These are phyloP conservation scores for Truncatella angustata DNA, from an alignment of 2,329 filamentous ascomycete genomes.

Conservation along the genomic window DNA sequence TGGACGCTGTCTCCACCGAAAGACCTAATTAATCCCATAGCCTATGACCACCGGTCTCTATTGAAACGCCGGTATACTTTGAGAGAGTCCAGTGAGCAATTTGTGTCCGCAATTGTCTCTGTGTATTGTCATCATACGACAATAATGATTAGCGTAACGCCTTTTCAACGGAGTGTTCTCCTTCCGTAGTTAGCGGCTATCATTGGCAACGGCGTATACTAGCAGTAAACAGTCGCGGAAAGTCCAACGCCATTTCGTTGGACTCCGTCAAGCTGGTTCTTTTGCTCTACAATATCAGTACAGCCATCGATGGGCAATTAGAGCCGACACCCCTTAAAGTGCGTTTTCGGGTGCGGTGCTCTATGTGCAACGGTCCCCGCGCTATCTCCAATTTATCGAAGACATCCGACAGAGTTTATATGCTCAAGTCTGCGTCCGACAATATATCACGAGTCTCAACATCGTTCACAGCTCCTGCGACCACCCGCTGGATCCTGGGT, in stretches of 20 bases:
- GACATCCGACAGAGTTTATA: background rate
- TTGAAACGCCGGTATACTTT: background rate
- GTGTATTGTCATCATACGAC: background rate
- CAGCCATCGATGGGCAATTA: background rate
- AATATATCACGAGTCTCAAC: background rate
- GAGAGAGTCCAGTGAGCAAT: background rate
- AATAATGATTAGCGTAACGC: background rate
- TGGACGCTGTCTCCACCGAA: background rate
- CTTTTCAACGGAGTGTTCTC: background rate
- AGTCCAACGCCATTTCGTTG: constrained; percentile 1
- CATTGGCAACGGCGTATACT: background rate
- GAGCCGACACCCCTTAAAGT: background rate
- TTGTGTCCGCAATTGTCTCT: background rate
- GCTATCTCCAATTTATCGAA: background rate
- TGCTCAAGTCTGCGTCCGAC: background rate
- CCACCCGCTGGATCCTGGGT: background rate
- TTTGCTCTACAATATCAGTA: background rate
- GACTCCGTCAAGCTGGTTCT: background rate
- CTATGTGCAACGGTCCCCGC: background rate
- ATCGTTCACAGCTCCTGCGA: background rate
- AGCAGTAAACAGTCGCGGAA: background rate
- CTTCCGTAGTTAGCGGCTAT: background rate
- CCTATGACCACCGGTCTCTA: background rate
- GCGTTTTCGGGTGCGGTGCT: background rate
- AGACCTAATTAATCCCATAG: background rate